Evolutionary conservation across 495 filamentous ascomycete genomes (phyloP).

Genomic region (Aspergillus saccharolyticus): DNA sequence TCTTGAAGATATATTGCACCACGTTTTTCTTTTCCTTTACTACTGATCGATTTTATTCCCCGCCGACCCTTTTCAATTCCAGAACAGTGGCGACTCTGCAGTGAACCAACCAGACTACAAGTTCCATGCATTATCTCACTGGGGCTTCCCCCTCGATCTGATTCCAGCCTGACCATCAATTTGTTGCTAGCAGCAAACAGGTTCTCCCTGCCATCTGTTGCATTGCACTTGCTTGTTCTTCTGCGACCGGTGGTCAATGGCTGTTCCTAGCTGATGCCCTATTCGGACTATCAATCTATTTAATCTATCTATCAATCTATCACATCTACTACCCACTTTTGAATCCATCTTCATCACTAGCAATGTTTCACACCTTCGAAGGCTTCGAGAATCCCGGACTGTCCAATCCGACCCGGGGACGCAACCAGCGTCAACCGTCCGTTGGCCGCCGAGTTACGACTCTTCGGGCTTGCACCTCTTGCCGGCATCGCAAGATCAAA

Average conservation of each 20-base stretch:
- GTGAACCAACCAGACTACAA: neutral
- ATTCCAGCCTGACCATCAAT: neutral
- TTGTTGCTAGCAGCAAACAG: neutral
- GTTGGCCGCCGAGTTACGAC: conserved; percentile 37
- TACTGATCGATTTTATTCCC: neutral
- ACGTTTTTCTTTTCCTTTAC: neutral
- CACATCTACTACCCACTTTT: neutral
- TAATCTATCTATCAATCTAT: too few relatives aligned
- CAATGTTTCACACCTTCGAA: conserved; percentile 44
- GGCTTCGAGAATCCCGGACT: conserved; percentile 32
- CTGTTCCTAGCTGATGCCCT: conserved; percentile 6
- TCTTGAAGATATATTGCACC: neutral
- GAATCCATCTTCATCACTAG: conserved; percentile 3
- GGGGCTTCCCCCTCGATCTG: neutral
- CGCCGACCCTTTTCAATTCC: neutral
- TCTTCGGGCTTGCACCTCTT: conserved; percentile 42
- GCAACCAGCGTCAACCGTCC: conserved; percentile 33
- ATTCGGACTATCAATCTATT: neutral
- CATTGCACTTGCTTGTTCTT: conserved; percentile 1
- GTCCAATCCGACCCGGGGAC: conserved; percentile 25
- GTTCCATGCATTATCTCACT: conserved; percentile 1
- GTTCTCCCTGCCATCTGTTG: conserved; percentile 8
- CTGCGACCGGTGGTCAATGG: conserved; percentile 11
- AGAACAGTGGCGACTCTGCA: conserved; percentile 4
- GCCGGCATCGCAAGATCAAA: conserved; percentile 46